These are phyloP conservation scores for Daphne laureola DNA, from an alignment of 441 rosid genomes.

Conservation along the genomic window DNA sequence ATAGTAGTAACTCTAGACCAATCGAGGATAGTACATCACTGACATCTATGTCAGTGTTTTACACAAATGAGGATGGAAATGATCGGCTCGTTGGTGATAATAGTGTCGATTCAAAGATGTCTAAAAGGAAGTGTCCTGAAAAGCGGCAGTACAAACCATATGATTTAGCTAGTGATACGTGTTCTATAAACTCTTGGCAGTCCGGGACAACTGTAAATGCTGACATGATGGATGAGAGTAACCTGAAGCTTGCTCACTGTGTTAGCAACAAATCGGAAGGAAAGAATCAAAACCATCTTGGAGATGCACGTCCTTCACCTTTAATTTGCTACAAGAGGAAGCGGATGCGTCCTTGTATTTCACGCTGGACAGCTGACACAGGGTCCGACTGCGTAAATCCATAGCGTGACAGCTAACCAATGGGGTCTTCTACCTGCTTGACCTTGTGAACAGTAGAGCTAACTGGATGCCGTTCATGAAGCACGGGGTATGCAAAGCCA, in stretches of 20 bases:
- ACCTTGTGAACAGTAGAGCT: too few species aligned
- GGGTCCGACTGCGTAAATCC: too few species aligned
- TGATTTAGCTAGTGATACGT: slow-evolving; percentile 4
- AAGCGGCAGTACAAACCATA: slow-evolving; percentile 5
- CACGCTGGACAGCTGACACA: too few species aligned
- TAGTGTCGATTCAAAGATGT: slow-evolving; percentile 8
- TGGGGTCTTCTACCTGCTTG: too few species aligned
- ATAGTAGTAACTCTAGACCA: background rate
- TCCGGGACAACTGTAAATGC: slow-evolving; percentile 7
- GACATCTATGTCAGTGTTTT: too few species aligned
- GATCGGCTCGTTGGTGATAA: slow-evolving; percentile 6
- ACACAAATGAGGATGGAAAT: background rate
- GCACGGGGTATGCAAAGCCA: too few species aligned
- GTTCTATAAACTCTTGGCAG: slow-evolving; percentile 7
- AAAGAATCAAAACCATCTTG: slow-evolving; percentile 8
- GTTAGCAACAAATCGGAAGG: slow-evolving; percentile 13
- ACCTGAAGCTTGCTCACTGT: slow-evolving; percentile 21
- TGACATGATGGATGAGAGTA: slow-evolving; percentile 19
- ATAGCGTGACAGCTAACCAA: too few species aligned
- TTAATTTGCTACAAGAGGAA: too few species aligned
- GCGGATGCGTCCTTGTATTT: too few species aligned
- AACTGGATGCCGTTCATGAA: too few species aligned
- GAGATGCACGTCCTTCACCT: too few species aligned
- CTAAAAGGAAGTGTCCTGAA: slow-evolving; percentile 4
- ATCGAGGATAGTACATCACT: too few species aligned